Percentiles rank a stretch among this genome's conserved stretches.
These are phyloP conservation scores for Ampelomyces quisqualis DNA, from an alignment of 2,329 filamentous ascomycete genomes.

Conservation along the genomic window DNA sequence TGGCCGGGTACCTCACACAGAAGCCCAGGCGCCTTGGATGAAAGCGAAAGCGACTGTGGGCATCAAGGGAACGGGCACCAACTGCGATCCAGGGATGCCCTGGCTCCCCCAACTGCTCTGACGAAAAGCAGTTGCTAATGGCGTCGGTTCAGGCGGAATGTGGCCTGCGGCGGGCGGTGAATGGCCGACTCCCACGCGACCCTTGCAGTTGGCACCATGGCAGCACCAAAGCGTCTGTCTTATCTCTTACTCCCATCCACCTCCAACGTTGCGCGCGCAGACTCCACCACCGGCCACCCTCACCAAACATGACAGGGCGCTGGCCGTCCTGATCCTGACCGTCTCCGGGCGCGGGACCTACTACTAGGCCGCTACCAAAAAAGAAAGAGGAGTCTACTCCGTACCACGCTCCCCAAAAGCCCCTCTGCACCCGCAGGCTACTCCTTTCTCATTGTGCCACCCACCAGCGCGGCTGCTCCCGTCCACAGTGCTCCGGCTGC, in stretches of 20 bases:
- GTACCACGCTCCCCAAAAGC: constrained; percentile 12
- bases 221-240: constrained; percentile 17
- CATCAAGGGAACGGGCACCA: too few species aligned
- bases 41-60: too few species aligned
- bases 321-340: constrained; percentile 12
- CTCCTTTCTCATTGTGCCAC: constrained; percentile 28
- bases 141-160: constrained; percentile 11
- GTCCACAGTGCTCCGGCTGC: constrained; percentile 22
- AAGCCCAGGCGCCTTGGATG: constrained; percentile 6
- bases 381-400: constrained; percentile 31
- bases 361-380: constrained; percentile 36
- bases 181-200: constrained; percentile 12
- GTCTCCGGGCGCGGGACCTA: constrained; percentile 38
- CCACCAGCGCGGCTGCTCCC: constrained; percentile 35
- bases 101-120: constrained; percentile 6
- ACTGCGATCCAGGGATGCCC: too few species aligned
- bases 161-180: constrained; percentile 16
- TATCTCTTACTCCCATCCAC: constrained; percentile 30
- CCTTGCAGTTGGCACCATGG: constrained; percentile 18
- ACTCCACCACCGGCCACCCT: constrained; percentile 19
- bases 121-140: constrained; percentile 24
- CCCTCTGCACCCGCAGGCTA: constrained; percentile 24
- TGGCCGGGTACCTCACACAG: constrained; percentile 3
- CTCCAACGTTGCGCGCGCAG: constrained; percentile 19
- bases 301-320: constrained; percentile 27